phyloP scores from a whole-genome alignment of 208 protist genomes.

The Naegleria lovaniensis region DNA sequence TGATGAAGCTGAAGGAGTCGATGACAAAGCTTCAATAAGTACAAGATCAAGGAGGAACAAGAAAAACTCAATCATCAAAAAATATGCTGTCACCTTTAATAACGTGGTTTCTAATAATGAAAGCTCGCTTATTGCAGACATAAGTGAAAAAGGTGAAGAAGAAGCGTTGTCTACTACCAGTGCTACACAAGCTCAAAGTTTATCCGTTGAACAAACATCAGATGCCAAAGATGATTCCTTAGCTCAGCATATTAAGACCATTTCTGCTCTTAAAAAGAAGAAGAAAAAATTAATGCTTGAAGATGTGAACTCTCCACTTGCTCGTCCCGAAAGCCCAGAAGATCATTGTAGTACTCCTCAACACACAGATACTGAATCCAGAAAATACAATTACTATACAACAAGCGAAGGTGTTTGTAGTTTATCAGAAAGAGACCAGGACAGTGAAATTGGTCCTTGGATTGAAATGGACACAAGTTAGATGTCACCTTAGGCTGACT shows the following conservation, averaged over 20 bases:
- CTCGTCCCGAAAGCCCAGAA: neutral
- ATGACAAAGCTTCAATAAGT: neutral
- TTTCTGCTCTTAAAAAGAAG: conserved; percentile 3
- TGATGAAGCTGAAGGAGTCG: neutral
- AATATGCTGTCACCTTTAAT: neutral
- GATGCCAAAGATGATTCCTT: too few species aligned
- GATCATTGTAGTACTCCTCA: neutral
- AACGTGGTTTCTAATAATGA: neutral
- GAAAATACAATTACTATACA: neutral
- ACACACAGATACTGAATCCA: neutral
- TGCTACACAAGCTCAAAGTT: too few species aligned
- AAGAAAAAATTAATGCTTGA: neutral
- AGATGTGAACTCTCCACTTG: neutral
- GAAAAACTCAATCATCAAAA: neutral
- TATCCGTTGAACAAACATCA: too few species aligned
- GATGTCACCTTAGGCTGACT: neutral
- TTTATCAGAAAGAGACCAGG: neutral
- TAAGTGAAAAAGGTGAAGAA: neutral
- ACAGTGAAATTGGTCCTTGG: neutral
- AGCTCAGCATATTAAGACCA: neutral
- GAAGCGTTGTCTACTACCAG: neutral
- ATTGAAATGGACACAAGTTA: neutral
- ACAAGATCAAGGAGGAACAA: neutral
- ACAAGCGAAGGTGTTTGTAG: neutral
- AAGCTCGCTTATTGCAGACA: neutral